Base-by-base conservation (phyloP, 805 yeast genomes). In the Priceomyces fermenticarens region DNA sequence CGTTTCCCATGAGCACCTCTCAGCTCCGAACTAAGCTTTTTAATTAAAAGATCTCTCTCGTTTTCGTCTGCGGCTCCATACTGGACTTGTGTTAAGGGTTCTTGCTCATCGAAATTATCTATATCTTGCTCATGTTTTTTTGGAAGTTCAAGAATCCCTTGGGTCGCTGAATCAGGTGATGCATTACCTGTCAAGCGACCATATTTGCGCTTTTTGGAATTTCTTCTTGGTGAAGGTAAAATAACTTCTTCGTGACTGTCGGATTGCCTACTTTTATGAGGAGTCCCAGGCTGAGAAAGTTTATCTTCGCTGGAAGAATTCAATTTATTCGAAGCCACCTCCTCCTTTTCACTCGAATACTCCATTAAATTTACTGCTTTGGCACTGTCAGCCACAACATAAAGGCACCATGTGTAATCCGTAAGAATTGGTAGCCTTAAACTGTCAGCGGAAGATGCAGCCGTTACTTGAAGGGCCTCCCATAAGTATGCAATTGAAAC, bases 141-240 rank as follows among this genome's bases (percentile, higher is more conserved):
- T n/a, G 31, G 35, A n/a, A 36, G 40, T 4, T 40, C 39, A 8
- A 36, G 26, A 13, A 49, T 30, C 36, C 43, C 47, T 3, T 9
- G 38, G 7, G 43, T 41, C 1, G 45, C 31, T 2, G 53, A 43
- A 30, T 43, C 42, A 10, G 46, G 46, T 6, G 47, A 40, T 3
- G 27, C 36, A n/a, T 36, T 32, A 10, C 44, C 37, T 7, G 66
- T 60, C n/a, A 77, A 44, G 27, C 78, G 62, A 2, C 81, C 79
- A 56, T 73, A 74, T 39, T 61, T 68, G 36, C 54, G 63, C 32
- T 64, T 68, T 35, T 71, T 58, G 36, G 69, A 67, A 9, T 60
- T 62, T 43, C 75, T 73, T 15, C 73, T 63, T 3, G 84, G 84
- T 3, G 84, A 79, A 3, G 83, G 82, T 11, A 78, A 54, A 40